Evolutionary conservation across 1,284 basidiomycete species (phyloP), one percentile per base, ranked within the genome.

Genomic region (Pseudozyma thailandica): DNA sequence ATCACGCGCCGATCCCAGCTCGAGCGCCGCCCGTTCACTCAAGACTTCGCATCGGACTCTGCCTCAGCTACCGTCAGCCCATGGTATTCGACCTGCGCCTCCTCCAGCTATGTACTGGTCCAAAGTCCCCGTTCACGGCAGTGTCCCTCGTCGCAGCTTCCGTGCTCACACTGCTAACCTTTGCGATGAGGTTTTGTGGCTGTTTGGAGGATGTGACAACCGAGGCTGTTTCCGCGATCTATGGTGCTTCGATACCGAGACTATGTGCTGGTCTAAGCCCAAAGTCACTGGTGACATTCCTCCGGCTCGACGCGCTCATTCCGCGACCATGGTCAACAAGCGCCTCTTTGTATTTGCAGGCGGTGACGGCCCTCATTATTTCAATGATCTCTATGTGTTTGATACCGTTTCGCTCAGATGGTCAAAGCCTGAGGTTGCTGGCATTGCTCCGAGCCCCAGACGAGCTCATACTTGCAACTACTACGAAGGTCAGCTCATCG

Each of bases 201-300:
- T 95, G 28, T 90, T 95, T 77, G 93, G 93, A 6, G 93, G 93
- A 1, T 92, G 91, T 68, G 92, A 94, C 68, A 90, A 91, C 63
- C 88, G 87, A 74, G 89, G 88, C 9, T 90, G 88, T 65, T 90
- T 88, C 84, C 87, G 87, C 65, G 91, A 93, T 50, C 87, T 94
- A 1, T 92, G 91, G 78, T 91, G 89, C 74, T 93, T 94, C 77
- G 92, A 95, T 82, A 91, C 89, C 3, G 93, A 94, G 84, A 93
- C 92, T 31, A 91, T 94, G 88, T 89, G 92, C 81, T 96, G 93
- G 93, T 88, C 88, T 25, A 72, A 64, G 46, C 70, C 71, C n/a
- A 69, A 62, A 27, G 65, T 69, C 30, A 73, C 71, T 2, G 71
- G 65, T 21, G 71, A 73, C 21, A 54, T 69, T 20, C 71, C 71